Base-by-base conservation (phyloP, 2,329 filamentous ascomycete species). In the Tolypocladium nubicola region DNA sequence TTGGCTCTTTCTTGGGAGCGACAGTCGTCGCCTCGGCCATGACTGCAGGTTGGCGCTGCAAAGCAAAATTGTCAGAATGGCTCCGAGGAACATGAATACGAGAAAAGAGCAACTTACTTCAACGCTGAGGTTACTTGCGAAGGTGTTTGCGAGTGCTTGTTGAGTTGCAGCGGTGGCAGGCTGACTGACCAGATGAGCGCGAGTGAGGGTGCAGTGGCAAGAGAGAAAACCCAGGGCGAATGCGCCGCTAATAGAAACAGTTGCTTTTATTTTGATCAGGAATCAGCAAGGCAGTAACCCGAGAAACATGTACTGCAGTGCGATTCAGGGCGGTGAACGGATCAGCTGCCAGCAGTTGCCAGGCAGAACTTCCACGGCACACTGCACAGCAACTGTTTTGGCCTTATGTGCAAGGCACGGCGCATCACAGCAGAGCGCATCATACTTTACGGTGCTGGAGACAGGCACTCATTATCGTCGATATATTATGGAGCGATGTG, bases 1-100 rank as follows among this genome's bases (percentile, higher is more conserved):
- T 75, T 0, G 74, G 75, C 53, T 72, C 70, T 56, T 69, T 69
- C 61, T 68, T 69, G 50, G 43, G 35, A 35, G 53, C 45, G 14
- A 35, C 26, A 19, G 14, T 52, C 41, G 3, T 56, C 14, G 64
- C 55, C 11, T 70, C 67, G 19, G 68, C 54, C 71, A 74, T 74
- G 30, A n/a, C 59, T 49, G 37, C 50, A 26, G 52, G 19, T 54
- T 47, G 26, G 21, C 8, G 35, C 16, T 49, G 37, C 40, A 39
- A 50, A 35, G 13, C 35, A 10, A 21, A n/a, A 21, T 13, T 10
- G 5, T 52, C 6, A 52, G 30, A 35, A 35, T 13, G 6, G 3
- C 3, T 33, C n/a, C 30, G 7, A 11, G 13, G 37, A 8, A 13
- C 14, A 7, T 21, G 19, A 10, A 37, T 21, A 11, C 13, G 7